phyloP scores from a whole-genome alignment of 2,329 filamentous ascomycete genomes.

The Clarireedia paspali region DNA sequence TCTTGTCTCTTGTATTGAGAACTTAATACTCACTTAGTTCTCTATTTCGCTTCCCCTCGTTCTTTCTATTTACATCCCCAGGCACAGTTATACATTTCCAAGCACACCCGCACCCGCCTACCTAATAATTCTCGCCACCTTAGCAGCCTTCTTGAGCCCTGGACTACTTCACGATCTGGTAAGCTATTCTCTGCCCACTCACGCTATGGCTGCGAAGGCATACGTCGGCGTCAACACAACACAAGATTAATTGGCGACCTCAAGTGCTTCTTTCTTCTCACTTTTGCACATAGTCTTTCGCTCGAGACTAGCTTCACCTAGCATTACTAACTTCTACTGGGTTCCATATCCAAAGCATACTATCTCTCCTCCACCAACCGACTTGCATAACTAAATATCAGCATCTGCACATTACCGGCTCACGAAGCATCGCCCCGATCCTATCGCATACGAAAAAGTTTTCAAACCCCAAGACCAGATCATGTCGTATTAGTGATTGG shows the following conservation, averaged over 20 bases:
- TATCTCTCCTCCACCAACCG: not conserved
- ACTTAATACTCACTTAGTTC: not conserved
- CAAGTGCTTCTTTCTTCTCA: not conserved
- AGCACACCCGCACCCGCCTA: no score
- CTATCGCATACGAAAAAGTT: not conserved
- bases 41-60: not conserved
- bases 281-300: slow-evolving; percentile 1
- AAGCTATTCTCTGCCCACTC: no score
- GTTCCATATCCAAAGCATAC: not conserved
- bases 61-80: slow-evolving; percentile 1
- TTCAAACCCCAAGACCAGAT: not conserved
- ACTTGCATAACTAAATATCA: not conserved
- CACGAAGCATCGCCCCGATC: not conserved
- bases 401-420: not conserved
- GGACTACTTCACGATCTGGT: no score
- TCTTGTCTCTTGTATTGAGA: not conserved
- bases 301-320: not conserved
- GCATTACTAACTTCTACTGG: slow-evolving; percentile 4
- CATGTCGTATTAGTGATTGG: not conserved
- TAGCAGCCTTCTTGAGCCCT: no score
- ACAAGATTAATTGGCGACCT: not conserved
- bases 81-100: not conserved
- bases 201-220: no score
- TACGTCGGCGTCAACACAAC: not conserved
- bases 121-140: no score